These are phyloP conservation scores for Quercus variabilis DNA, from an alignment of 306 rosid species.

Conservation along the genomic window DNA sequence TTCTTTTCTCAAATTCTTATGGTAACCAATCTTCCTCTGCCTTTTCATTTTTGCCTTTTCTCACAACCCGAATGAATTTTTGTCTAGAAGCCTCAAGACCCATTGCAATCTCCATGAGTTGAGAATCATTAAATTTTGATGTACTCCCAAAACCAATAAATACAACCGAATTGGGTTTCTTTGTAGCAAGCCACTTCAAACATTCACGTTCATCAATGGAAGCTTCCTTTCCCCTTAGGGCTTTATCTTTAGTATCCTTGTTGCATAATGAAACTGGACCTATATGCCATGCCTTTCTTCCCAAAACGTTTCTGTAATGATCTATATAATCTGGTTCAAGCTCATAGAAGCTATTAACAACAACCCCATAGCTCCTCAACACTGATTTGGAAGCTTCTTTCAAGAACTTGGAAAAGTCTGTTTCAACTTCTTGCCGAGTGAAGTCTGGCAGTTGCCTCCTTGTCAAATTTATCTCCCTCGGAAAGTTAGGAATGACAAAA, in stretches of 20 bases:
- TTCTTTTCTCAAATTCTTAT: not conserved
- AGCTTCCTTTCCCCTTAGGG: slow-evolving; percentile 4
- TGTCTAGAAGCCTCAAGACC: slow-evolving; percentile 32
- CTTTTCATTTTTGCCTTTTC: not conserved
- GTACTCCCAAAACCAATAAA: slow-evolving; percentile 35
- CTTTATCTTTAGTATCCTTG: not conserved
- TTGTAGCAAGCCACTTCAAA: slow-evolving; percentile 32
- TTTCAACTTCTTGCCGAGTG: not conserved
- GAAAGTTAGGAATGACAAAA: no score
- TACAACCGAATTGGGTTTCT: slow-evolving; percentile 33
- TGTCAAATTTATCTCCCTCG: no score
- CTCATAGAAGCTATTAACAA: slow-evolving; percentile 54
- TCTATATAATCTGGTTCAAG: slow-evolving; percentile 49
- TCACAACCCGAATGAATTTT: slow-evolving; percentile 45
- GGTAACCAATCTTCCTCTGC: not conserved
- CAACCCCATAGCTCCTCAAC: slow-evolving; percentile 37
- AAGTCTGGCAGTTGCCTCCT: not conserved
- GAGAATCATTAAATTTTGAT: slow-evolving; percentile 18
- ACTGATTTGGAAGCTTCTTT: slow-evolving; percentile 18
- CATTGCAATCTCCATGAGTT: slow-evolving; percentile 29
- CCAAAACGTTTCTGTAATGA: slow-evolving; percentile 26
- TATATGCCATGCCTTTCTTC: slow-evolving; percentile 51
- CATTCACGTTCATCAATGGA: slow-evolving; percentile 12
- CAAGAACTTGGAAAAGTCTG: not conserved
- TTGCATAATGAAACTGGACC: slow-evolving; percentile 51